Conservation (phyloP, 140 eudicot genomes). For the Flaveria floridana region DNA sequence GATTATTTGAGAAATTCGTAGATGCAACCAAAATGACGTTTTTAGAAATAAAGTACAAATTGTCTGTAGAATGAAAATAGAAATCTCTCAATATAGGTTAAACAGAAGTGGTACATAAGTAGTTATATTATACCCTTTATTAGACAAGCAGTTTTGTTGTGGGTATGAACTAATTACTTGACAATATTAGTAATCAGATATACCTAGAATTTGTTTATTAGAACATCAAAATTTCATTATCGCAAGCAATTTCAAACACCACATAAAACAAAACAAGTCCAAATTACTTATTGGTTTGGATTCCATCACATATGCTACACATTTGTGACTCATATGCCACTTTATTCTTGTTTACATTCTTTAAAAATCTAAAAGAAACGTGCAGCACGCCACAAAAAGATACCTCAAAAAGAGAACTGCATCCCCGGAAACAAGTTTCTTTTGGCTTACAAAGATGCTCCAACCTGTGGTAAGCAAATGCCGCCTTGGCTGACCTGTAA, state of each 20-base stretch:
- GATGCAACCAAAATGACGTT: no score
- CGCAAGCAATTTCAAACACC: no score
- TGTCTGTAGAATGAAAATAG: neutral
- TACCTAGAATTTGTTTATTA: neutral
- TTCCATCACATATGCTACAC: neutral
- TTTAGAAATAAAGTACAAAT: no score
- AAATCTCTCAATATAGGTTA: neutral
- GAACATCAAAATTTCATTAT: neutral
- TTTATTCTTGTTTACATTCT: slow-evolving; percentile 7
- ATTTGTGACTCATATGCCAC: neutral
- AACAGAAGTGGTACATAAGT: no score
- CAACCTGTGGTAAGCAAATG: slow-evolving; percentile 97
- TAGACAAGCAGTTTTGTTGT: neutral
- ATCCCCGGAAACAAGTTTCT: slow-evolving; percentile 84
- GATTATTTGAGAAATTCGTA: neutral
- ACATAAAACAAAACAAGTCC: neutral
- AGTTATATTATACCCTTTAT: neutral
- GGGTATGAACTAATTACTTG: neutral
- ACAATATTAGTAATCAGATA: neutral
- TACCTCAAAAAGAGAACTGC: slow-evolving; percentile 95
- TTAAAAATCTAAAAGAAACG: neutral
- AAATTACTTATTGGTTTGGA: neutral
- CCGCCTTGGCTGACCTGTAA: slow-evolving; percentile 88
- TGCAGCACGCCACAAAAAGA: slow-evolving; percentile 7
- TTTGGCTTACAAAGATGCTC: slow-evolving; percentile 93